Percentiles rank a stretch among this genome's conserved stretches.
Conservation (phyloP, 352 stramenopile genomes). For the Pythium coloratum region DNA sequence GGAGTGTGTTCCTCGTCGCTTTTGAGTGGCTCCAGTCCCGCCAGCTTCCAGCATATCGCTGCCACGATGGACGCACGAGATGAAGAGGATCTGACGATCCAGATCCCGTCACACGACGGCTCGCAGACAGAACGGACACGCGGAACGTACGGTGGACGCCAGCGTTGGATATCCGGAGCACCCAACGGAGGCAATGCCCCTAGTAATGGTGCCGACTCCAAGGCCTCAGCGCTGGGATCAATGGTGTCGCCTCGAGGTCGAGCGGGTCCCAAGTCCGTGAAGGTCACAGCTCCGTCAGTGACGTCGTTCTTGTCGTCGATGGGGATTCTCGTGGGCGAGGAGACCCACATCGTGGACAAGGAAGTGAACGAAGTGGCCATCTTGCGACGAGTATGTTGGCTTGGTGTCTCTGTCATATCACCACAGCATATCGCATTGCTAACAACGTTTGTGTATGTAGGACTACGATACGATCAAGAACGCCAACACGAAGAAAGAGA, state of each 20-base stretch:
- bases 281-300: constrained; percentile 66
- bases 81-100: constrained; percentile 69
- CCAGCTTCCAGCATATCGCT: neutral
- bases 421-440: neutral
- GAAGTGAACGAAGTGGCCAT: constrained; percentile 74
- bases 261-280: constrained; percentile 29
- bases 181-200: constrained; percentile 3
- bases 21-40: neutral
- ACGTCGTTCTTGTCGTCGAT: constrained; percentile 74
- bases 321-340: constrained; percentile 68
- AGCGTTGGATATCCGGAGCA: constrained; percentile 65
- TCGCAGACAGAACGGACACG: constrained; percentile 69
- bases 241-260: constrained; percentile 41
- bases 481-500: constrained; percentile 65
- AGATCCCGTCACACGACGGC: constrained; percentile 66
- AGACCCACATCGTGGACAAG: constrained; percentile 79
- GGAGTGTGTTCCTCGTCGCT: neutral
- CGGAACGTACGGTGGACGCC: constrained; percentile 67
- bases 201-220: constrained; percentile 35
- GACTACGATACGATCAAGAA: constrained; percentile 70
- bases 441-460: constrained; percentile 26
- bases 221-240: constrained; percentile 33
- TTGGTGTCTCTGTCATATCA: neutral
- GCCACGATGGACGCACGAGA: constrained; percentile 37
- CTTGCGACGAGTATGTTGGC: constrained; percentile 51